These are phyloP conservation scores for Collybia sordida DNA, from an alignment of 768 basidiomycete species.

Conservation along the genomic window DNA sequence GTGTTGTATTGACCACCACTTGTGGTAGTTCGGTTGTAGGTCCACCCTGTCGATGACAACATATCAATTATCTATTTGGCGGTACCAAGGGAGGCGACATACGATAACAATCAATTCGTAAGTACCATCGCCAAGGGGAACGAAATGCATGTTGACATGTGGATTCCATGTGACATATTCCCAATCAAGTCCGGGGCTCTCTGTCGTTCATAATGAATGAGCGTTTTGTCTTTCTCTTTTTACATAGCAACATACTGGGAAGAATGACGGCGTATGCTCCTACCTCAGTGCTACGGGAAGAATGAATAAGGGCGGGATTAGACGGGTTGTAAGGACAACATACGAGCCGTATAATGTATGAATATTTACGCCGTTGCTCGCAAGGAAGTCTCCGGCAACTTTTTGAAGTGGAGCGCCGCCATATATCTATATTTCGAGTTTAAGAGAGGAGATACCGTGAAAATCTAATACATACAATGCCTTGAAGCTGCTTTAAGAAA, in stretches of 20 bases:
- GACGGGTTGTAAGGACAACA: slow-evolving; percentile 6
- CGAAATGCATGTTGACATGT: slow-evolving; percentile 2
- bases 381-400: slow-evolving; percentile 19
- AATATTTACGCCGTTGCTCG: slow-evolving; percentile 18
- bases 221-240: not conserved
- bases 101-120: slow-evolving; percentile 7
- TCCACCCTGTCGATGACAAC: not conserved
- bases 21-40: not conserved
- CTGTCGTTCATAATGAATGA: slow-evolving; percentile 1
- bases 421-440: slow-evolving; percentile 15
- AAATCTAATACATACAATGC: slow-evolving; percentile 12
- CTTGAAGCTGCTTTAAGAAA: slow-evolving; percentile 15
- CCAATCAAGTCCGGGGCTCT: slow-evolving; percentile 7
- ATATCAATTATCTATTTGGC: not conserved
- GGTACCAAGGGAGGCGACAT: not conserved
- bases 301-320: not conserved
- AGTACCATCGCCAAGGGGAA: slow-evolving; percentile 6
- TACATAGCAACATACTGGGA: slow-evolving; percentile 4
- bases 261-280: slow-evolving; percentile 12
- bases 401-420: slow-evolving; percentile 24
- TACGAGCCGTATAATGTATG: slow-evolving; percentile 35
- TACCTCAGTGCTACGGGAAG: slow-evolving; percentile 17
- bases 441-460: not conserved
- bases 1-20: slow-evolving; percentile 6
- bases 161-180: slow-evolving; percentile 4